Evolutionary conservation across 2,329 filamentous ascomycete genomes (phyloP), one percentile per base, ranked within the genome.

Genomic region (Camillea tinctor): DNA sequence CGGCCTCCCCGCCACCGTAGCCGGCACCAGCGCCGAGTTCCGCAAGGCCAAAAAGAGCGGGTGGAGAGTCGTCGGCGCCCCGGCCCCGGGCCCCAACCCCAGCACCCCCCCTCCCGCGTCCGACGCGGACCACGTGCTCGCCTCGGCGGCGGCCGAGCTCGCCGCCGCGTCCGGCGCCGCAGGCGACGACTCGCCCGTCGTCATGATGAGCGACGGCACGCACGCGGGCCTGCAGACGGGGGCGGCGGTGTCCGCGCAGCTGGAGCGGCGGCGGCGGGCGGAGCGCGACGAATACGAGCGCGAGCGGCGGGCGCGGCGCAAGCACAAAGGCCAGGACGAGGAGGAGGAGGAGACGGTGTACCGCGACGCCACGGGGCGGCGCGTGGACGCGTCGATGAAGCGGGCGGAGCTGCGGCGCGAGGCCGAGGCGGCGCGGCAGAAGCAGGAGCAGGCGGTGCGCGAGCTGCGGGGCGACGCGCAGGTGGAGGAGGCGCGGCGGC

Each of bases 331-430:
- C 61, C 74, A 75, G n/a, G 77, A 77, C 15, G 78, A 80, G 36
- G 80, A 80, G 59, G 84, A 85, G 30, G 84, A 89, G 69, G 92
- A 97, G 76, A 96, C 94, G 0, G 93, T 97, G 22, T 97, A 98
- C 74, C 90, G 95, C 68, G 95, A 99, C 76, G 95, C 96, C 11
- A 95, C 91, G 2, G 95, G 95, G 13, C 85, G 93, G n/a, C 88
- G 96, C 58, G 93, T 99, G 64, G 96, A 99, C 71, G 86, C 98
- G 22, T 88, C 89, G 19, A 92, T 97, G 90, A 92, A 92, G 75
- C 85, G 93, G 22, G 93, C 92, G 20, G 93, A 97, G 74, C 89
- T 91, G 55, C 84, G 92, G n/a, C 85, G 86, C 54, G 76, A 76
- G 9, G 82, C 79, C 1, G 74, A 75, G 4, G 92, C 90, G 66